These are phyloP conservation scores for Botrytis tulipae DNA, from an alignment of 2,329 filamentous ascomycete genomes.

Conservation along the genomic window DNA sequence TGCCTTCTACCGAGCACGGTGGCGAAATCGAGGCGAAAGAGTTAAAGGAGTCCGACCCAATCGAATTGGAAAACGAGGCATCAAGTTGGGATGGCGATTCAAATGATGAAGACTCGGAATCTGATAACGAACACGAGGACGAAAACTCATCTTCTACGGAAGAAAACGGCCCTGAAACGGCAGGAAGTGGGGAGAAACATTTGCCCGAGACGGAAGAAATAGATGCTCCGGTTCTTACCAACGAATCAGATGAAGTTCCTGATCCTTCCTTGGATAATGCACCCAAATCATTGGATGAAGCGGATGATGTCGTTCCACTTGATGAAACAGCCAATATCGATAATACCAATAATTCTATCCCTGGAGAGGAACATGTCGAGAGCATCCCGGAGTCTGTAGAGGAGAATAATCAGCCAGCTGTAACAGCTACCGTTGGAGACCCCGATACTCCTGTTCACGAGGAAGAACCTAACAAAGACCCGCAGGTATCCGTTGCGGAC, in stretches of 20 bases:
- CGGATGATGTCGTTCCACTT: not conserved
- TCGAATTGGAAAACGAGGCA: not conserved
- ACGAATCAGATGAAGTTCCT: not conserved
- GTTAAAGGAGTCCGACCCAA: not conserved
- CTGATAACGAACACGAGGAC: not conserved
- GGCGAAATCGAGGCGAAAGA: not conserved
- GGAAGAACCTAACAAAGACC: not conserved
- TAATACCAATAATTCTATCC: not conserved
- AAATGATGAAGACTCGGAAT: not conserved
- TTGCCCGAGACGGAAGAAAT: not conserved
- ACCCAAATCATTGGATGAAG: not conserved
- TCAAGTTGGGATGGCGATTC: constrained; percentile 4
- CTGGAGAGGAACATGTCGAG: not conserved
- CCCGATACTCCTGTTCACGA: not conserved
- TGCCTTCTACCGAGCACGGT: not conserved
- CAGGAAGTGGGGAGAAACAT: not conserved
- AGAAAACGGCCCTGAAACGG: not conserved
- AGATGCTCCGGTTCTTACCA: not conserved
- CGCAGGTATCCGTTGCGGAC: not conserved
- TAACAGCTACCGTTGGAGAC: not conserved
- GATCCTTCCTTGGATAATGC: not conserved
- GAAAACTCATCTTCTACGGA: not conserved
- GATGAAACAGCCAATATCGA: not conserved
- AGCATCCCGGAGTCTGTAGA: not conserved
- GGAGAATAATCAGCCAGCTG: not conserved